These are phyloP conservation scores for Verticillium dahliae DNA, from an alignment of 2,329 filamentous ascomycete genomes.

Conservation along the genomic window DNA sequence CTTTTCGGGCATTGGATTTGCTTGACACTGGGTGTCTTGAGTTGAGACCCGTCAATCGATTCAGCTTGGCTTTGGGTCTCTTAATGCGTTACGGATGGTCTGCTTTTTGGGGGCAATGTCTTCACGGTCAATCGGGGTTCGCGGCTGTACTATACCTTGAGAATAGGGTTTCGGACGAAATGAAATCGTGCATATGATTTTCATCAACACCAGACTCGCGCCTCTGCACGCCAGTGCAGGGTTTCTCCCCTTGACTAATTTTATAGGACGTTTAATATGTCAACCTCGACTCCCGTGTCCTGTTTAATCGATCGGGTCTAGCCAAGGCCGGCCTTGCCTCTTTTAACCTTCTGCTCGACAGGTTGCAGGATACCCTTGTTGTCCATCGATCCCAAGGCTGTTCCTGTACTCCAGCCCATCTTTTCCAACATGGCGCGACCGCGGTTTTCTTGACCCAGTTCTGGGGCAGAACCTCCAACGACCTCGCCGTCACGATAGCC, in stretches of 20 bases:
- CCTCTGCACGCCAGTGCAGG: too few species aligned
- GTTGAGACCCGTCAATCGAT: constrained; percentile 39
- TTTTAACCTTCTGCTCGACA: constrained; percentile 82
- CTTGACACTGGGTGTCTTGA: constrained; percentile 56
- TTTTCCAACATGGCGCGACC: constrained; percentile 87
- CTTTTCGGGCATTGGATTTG: constrained; percentile 49
- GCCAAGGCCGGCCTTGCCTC: constrained; percentile 77
- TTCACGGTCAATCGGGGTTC: constrained; percentile 64
- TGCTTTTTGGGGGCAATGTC: constrained; percentile 63
- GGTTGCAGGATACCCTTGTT: constrained; percentile 88
- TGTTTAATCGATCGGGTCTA: constrained; percentile 16
- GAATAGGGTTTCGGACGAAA: constrained; percentile 54
- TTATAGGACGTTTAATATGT: too few species aligned
- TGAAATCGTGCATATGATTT: constrained; percentile 56
- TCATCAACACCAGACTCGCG: constrained; percentile 13
- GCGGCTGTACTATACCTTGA: constrained; percentile 68
- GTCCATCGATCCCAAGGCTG: constrained; percentile 70
- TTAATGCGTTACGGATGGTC: constrained; percentile 72
- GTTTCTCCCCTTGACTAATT: too few species aligned
- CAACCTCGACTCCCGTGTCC: too few species aligned
- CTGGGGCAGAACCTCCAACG: constrained; percentile 78
- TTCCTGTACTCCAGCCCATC: constrained; percentile 93
- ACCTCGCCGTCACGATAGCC: constrained; percentile 78
- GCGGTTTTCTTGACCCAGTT: constrained; percentile 75
- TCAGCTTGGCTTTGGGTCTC: constrained; percentile 43